Evolutionary conservation across 495 filamentous ascomycete species (phyloP).

Genomic region (Podospora pseudoanserina): DNA sequence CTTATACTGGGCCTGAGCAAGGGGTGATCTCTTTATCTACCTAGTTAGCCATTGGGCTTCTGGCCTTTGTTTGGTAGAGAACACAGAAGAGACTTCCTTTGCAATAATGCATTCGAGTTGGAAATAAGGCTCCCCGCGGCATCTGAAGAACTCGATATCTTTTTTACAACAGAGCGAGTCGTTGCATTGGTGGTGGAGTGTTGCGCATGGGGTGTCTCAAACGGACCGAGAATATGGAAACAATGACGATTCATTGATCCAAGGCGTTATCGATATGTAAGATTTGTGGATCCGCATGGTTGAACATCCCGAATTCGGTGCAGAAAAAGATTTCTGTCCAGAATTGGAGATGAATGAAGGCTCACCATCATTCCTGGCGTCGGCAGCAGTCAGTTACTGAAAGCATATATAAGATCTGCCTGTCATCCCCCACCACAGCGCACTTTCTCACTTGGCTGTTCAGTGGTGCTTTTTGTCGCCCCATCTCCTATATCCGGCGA

Average conservation of each 20-base stretch:
- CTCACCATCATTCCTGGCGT: neutral
- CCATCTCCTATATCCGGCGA: slow-evolving; percentile 16
- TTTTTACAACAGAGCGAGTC: neutral
- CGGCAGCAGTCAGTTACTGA: neutral
- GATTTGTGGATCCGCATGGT: neutral
- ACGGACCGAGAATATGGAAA: slow-evolving; percentile 1
- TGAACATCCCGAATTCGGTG: neutral
- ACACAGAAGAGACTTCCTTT: neutral
- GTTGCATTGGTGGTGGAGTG: neutral
- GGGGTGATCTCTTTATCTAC: too few relatives aligned
- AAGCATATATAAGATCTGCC: neutral
- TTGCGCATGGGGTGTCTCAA: neutral
- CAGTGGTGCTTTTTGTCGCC: neutral
- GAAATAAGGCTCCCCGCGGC: too few relatives aligned
- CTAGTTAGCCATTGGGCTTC: neutral
- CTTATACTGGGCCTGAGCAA: neutral
- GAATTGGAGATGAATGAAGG: neutral
- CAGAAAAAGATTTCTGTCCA: neutral
- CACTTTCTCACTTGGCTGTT: too few relatives aligned
- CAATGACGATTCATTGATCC: slow-evolving; percentile 5
- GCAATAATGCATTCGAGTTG: too few relatives aligned
- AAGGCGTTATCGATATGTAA: neutral
- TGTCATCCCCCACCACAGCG: neutral
- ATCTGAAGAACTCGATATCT: too few relatives aligned
- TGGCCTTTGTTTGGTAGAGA: neutral